These are phyloP conservation scores for Syncephalastrum monosporum DNA, from an alignment of 371 early-diverging fungal genomes.

Conservation along the genomic window DNA sequence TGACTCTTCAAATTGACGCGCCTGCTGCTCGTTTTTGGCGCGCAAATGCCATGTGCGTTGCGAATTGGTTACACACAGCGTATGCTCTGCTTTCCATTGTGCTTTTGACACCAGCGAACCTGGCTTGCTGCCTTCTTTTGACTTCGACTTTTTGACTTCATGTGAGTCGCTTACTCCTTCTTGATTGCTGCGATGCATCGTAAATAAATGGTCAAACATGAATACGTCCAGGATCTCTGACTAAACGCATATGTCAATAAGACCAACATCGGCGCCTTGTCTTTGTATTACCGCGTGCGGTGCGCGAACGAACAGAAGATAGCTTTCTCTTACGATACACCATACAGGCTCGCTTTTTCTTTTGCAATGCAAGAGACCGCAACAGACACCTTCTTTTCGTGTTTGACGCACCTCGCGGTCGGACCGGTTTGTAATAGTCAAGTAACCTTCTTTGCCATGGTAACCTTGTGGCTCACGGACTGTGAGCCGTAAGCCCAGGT, in stretches of 20 bases:
- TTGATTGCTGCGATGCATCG: constrained; percentile 10
- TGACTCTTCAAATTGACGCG: constrained; percentile 48
- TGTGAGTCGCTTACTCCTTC: constrained; percentile 11
- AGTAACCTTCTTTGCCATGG: constrained; percentile 63
- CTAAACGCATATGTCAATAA: constrained; percentile 8
- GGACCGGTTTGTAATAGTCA: constrained; percentile 31
- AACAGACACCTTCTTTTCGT: constrained; percentile 14
- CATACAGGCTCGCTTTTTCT: constrained; percentile 37
- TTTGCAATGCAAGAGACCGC: constrained; percentile 13
- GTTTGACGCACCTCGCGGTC: constrained; percentile 21
- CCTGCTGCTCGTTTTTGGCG: constrained; percentile 52
- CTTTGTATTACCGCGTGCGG: constrained; percentile 25
- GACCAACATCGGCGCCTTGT: constrained; percentile 13
- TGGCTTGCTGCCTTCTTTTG: constrained; percentile 27
- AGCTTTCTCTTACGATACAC: constrained; percentile 63
- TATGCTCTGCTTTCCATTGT: constrained; percentile 35
- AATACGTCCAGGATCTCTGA: constrained; percentile 3
- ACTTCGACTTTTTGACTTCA: too few relatives aligned
- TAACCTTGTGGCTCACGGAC: constrained; percentile 41
- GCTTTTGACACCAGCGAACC: constrained; percentile 17
- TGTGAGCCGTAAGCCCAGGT: constrained; percentile 36
- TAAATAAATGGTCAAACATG: constrained; percentile 9
- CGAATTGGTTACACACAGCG: constrained; percentile 43
- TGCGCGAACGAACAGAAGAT: constrained; percentile 43
- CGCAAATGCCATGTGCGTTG: constrained; percentile 51